Conservation (phyloP, 2,329 filamentous ascomycete species). For the Colletotrichum australisinense region DNA sequence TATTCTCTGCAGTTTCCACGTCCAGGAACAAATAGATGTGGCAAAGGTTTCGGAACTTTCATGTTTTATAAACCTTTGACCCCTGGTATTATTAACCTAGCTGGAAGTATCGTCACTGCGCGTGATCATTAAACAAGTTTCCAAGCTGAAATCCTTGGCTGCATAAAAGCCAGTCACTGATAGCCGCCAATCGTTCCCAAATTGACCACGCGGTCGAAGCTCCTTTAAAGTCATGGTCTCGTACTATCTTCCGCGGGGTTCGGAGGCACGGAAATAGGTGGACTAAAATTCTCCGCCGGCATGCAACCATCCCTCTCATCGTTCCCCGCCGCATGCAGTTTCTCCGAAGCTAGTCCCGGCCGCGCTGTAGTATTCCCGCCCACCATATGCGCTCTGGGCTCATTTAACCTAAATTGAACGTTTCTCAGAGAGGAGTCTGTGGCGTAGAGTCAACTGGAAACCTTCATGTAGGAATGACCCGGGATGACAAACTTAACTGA, state of each 20-base stretch:
- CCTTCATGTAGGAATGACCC: too few species aligned
- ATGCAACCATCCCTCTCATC: neutral
- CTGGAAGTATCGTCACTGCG: too few species aligned
- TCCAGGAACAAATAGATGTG: too few species aligned
- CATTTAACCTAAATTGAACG: neutral
- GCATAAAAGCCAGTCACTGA: neutral
- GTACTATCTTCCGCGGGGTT: neutral
- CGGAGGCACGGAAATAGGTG: slow-evolving; percentile 21
- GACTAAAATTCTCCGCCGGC: slow-evolving; percentile 22
- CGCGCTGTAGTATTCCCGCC: slow-evolving; percentile 3
- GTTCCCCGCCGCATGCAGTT: neutral
- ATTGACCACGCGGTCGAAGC: neutral
- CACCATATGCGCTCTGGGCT: neutral
- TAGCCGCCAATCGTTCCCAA: too few species aligned
- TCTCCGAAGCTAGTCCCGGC: neutral
- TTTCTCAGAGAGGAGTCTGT: neutral
- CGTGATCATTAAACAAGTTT: too few species aligned
- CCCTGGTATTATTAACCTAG: too few species aligned
- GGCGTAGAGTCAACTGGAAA: neutral
- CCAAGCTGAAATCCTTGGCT: slow-evolving; percentile 10
- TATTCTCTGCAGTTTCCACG: neutral
- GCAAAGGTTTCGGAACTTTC: too few species aligned
- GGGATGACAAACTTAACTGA: neutral
- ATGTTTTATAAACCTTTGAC: too few species aligned
- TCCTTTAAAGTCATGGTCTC: neutral